A percentile compares a stretch with the other conserved stretches of the same genome.
phyloP scores from a whole-genome alignment of 352 stramenopile genomes.

The Aphanomyces astaci region DNA sequence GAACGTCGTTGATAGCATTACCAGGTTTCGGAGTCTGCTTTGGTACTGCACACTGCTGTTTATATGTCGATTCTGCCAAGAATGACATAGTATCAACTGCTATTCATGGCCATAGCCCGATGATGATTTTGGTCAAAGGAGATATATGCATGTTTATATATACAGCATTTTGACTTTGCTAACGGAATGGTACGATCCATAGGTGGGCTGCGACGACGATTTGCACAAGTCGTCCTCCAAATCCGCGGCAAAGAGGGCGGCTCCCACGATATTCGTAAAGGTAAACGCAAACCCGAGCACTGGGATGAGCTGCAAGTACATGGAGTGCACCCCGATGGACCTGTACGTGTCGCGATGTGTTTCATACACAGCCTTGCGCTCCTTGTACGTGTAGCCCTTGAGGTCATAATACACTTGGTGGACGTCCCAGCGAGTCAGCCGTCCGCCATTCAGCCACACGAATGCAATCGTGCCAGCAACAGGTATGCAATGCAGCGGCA shows the following conservation, averaged over 20 bases:
- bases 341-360: slow-evolving; percentile 46
- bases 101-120: no score
- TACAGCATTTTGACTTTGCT: neutral
- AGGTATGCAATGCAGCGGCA: slow-evolving; percentile 58
- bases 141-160: no score
- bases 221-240: slow-evolving; percentile 40
- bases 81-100: no score
- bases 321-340: slow-evolving; percentile 52
- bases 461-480: slow-evolving; percentile 51
- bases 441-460: slow-evolving; percentile 56
- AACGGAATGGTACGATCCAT: neutral
- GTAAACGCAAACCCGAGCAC: slow-evolving; percentile 49
- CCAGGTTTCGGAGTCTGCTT: no score
- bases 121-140: no score
- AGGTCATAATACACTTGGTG: slow-evolving; percentile 70
- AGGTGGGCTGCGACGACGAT: neutral
- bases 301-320: slow-evolving; percentile 66
- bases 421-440: slow-evolving; percentile 54
- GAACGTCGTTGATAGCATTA: no score
- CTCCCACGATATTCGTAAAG: slow-evolving; percentile 62
- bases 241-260: slow-evolving; percentile 56
- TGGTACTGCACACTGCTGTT: no score
- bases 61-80: no score
- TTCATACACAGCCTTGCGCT: slow-evolving; percentile 44
- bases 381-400: slow-evolving; percentile 42